Evolutionary conservation across 2,329 filamentous ascomycete species (phyloP), one percentile per base, ranked within the genome.

Genomic region (Colletotrichum orchidophilum): DNA sequence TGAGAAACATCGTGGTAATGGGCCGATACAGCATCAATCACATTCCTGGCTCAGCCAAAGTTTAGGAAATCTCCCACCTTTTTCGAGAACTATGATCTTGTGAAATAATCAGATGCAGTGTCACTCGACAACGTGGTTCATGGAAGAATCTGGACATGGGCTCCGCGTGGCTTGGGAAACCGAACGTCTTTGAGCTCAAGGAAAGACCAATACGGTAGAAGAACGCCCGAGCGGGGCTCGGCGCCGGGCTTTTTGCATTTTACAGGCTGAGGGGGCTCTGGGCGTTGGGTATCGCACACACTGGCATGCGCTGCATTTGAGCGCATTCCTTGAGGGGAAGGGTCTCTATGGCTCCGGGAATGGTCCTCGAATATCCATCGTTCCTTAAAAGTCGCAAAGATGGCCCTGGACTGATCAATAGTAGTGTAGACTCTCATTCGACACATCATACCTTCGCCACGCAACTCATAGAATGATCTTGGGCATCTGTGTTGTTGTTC

Each of bases 151-250:
- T 12, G 18, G 3, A 18, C 3, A 24, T n/a, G 5, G 7, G 8
- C 35, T 70, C 66, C 66, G 63, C n/a, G 49, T 61, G 63, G 49
- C 66, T 33, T 66, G 15, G 33, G 11, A 15, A 26, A 9, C 50
- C 50, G 21, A 24, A 53, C 50, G 5, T 21, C 50, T 53, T n/a
- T 26, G 18, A 13, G 29, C 12, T 18, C 18, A 52, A 18, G n/a
- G 15, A 29, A 15, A 5, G 13, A 15, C 29, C 54, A 21, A 31
- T 39, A 29, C 31, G 13, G 24, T n/a, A 3, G 54, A 6, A 31
- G 11, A 11, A 9, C 18, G 29, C 18, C 9, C 27, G 13, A 4
- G 55, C 13, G 58, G 46, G 54, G 18, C 27, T 21, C 5, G 24
- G 21, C 39, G 29, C 15, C 33, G 5, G 26, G 3, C n/a, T 24